Evolutionary conservation across 768 basidiomycete genomes (phyloP).

Genomic region (Leccinellum luteum): DNA sequence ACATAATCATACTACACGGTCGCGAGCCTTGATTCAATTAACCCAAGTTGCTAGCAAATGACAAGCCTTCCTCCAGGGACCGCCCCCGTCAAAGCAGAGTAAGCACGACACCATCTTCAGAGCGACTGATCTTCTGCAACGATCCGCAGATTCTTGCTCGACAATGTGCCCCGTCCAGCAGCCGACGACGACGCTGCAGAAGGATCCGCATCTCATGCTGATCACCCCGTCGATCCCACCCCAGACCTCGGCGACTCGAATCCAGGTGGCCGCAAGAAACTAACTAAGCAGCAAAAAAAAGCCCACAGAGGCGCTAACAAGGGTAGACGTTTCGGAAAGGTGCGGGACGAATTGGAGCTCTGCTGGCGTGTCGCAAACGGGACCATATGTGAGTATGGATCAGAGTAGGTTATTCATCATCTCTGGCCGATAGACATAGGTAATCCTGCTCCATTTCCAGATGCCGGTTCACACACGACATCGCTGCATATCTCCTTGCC

Average conservation of each 20-base stretch:
- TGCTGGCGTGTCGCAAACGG: conserved; percentile 81
- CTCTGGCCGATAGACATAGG: background rate
- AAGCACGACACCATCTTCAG: conserved; percentile 9
- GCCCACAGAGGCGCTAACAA: conserved; percentile 81
- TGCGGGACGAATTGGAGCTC: conserved; percentile 76
- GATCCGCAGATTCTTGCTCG: conserved; percentile 42
- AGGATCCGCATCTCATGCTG: conserved; percentile 43
- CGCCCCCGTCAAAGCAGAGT: conserved; percentile 56
- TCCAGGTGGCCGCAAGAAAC: conserved; percentile 36
- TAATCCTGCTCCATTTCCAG: conserved; percentile 32
- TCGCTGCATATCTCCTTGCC: conserved; percentile 67
- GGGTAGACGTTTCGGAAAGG: conserved; percentile 71
- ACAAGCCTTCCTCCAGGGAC: conserved; percentile 37
- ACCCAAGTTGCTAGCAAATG: background rate
- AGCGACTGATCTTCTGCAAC: background rate
- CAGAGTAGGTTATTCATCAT: conserved; percentile 42
- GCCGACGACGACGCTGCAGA: conserved; percentile 66
- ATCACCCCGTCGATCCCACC: conserved; percentile 25
- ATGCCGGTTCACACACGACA: conserved; percentile 80
- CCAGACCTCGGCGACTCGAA: conserved; percentile 28
- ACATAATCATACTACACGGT: too few relatives aligned
- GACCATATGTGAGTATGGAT: conserved; percentile 65
- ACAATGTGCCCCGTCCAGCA: conserved; percentile 20
- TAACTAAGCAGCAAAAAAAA: conserved; percentile 67
- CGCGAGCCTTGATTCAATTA: background rate